These are phyloP conservation scores for Nepenthes alata DNA, from an alignment of 179 eudicot genomes.

Conservation along the genomic window DNA sequence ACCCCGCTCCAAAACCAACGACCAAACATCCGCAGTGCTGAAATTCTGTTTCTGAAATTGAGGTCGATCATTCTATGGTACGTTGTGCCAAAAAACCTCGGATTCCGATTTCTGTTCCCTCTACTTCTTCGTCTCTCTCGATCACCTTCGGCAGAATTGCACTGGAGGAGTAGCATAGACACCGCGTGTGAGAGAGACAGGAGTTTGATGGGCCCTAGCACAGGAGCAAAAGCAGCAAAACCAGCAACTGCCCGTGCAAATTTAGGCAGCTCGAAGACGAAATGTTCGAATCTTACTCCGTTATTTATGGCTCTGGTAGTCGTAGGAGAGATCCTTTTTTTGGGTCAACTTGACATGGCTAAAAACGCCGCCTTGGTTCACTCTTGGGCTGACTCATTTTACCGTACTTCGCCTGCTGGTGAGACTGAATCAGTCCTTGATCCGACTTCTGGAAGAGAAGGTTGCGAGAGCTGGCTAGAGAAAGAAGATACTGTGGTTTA, in stretches of 20 bases:
- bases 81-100: too few species aligned
- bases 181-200: too few species aligned
- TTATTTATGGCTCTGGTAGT: constrained; percentile 50
- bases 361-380: constrained; percentile 52
- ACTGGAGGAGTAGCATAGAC: too few species aligned
- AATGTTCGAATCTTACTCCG: constrained; percentile 47
- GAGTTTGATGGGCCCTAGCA: too few species aligned
- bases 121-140: too few species aligned
- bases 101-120: too few species aligned
- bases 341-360: constrained; percentile 64
- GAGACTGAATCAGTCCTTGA: background rate
- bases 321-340: constrained; percentile 54
- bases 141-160: too few species aligned
- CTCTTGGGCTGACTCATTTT: constrained; percentile 61
- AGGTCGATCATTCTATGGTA: too few species aligned
- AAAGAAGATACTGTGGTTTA: constrained; percentile 51
- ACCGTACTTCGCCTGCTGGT: constrained; percentile 17
- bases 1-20: too few species aligned
- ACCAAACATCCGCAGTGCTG: too few species aligned
- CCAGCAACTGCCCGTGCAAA: background rate
- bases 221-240: background rate
- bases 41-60: too few species aligned
- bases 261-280: constrained; percentile 16
- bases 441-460: background rate
- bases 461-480: constrained; percentile 73